phyloP scores from a whole-genome alignment of 1,139 yeast species.

The Suzukiozyma palmioleophila region DNA sequence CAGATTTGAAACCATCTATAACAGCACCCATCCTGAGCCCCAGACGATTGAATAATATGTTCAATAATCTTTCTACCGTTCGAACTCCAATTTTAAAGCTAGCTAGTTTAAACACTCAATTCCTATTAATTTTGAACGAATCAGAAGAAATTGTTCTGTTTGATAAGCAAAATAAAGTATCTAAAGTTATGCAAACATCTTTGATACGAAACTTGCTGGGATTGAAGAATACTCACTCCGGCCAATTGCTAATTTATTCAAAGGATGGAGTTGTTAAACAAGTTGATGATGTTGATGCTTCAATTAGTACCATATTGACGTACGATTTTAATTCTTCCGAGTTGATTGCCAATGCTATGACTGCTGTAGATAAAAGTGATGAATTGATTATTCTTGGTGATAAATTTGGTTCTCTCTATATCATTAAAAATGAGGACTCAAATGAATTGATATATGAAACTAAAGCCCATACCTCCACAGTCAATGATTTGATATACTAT shows the following conservation, averaged over 20 bases:
- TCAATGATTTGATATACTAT: conserved; percentile 40
- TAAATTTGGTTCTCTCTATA: conserved; percentile 38
- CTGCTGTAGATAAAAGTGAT: conserved; percentile 23
- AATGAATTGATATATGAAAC: conserved; percentile 15
- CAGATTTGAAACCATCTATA: conserved; percentile 11
- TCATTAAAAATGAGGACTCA: conserved; percentile 11
- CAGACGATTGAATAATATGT: conserved; percentile 7
- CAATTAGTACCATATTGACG: conserved; percentile 11
- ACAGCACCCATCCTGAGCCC: conserved; percentile 16
- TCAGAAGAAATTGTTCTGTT: conserved; percentile 27
- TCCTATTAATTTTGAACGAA: conserved; percentile 26
- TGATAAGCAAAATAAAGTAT: conserved; percentile 10
- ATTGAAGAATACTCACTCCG: conserved; percentile 24
- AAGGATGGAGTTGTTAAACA: conserved; percentile 32
- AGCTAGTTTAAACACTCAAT: conserved; percentile 12
- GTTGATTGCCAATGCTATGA: conserved; percentile 22
- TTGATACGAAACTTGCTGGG: conserved; percentile 35
- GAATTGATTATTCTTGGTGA: conserved; percentile 39
- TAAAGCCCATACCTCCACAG: conserved; percentile 48
- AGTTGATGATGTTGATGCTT: conserved; percentile 13
- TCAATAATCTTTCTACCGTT: not conserved
- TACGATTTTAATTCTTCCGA: conserved; percentile 24
- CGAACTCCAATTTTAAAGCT: conserved; percentile 10
- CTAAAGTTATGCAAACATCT: conserved; percentile 25
- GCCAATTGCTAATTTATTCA: conserved; percentile 35